Conservation (phyloP, 352 stramenopile species). For the Pythium vanterpoolii region DNA sequence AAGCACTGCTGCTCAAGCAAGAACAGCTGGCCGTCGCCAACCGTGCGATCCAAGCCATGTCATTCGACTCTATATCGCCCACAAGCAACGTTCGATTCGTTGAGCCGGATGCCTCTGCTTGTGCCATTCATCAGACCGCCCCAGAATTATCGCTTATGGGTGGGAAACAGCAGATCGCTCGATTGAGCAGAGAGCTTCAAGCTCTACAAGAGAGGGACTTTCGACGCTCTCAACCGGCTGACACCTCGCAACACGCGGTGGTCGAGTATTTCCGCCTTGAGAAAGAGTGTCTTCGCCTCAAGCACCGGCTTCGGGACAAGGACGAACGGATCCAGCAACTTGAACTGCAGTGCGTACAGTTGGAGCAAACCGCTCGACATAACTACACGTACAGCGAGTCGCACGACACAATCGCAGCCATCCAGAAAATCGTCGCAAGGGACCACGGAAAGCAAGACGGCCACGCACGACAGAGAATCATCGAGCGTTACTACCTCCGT, state of each 20-base stretch:
- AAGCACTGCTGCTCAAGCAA: not conserved
- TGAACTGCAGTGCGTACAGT: constrained; percentile 4
- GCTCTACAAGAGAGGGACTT: constrained; percentile 1
- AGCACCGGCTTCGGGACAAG: constrained; percentile 1
- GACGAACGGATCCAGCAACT: constrained; percentile 13
- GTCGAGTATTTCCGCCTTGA: constrained; percentile 20
- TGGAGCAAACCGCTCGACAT: constrained; percentile 1
- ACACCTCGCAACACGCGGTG: constrained; percentile 6
- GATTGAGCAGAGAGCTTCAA: constrained; percentile 6
- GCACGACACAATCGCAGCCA: not conserved
- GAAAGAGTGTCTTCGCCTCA: constrained; percentile 13
- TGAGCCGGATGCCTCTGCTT: too few species aligned
- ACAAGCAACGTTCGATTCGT: constrained; percentile 4
- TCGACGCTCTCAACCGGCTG: constrained; percentile 1
- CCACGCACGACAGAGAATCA: not conserved
- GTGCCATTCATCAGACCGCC: too few species aligned
- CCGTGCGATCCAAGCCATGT: constrained; percentile 7
- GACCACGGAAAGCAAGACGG: not conserved
- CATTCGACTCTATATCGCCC: not conserved
- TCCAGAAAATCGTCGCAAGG: not conserved
- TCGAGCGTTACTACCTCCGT: not conserved
- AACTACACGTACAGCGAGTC: not conserved
- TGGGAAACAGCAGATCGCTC: not conserved
- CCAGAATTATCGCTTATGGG: too few species aligned
- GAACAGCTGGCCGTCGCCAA: constrained; percentile 21